phyloP scores from a whole-genome alignment of 192 early-diverging fungal genomes.

The Podila epigama region DNA sequence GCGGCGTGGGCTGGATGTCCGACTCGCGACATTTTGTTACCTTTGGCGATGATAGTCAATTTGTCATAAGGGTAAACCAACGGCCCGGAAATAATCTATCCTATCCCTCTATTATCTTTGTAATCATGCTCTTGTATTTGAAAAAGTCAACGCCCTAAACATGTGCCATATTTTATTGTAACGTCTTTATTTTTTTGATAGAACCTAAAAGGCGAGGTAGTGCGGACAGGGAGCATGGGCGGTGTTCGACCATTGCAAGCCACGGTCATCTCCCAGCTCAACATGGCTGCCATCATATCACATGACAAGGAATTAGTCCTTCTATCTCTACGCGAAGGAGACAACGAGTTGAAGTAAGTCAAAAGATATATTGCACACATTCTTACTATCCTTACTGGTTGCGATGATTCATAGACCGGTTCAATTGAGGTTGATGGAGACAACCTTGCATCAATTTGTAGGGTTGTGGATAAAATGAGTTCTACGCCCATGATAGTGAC shows the following conservation, averaged over 20 bases:
- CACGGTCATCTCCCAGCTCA: neutral
- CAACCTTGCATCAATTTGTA: neutral
- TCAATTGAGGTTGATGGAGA: neutral
- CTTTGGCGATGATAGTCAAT: constrained; percentile 5
- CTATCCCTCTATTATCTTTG: neutral
- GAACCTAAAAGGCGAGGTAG: neutral
- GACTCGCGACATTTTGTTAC: constrained; percentile 17
- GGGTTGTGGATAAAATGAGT: neutral
- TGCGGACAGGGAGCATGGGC: neutral
- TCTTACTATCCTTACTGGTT: no score
- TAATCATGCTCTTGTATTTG: neutral
- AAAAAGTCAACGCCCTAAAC: neutral
- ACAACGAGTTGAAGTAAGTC: neutral
- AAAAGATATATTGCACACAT: no score
- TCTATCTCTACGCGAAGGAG: neutral
- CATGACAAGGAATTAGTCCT: neutral
- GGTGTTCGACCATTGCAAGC: neutral
- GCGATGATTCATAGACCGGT: neutral
- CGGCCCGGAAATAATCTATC: neutral
- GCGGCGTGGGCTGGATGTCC: constrained; percentile 17
- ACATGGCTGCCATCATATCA: neutral
- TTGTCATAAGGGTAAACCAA: constrained; percentile 13
- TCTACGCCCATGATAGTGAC: neutral
- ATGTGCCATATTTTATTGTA: neutral
- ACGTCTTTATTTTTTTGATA: neutral